Conservation (phyloP, 106 monocot genomes). For the Dactylorhiza incarnata region DNA sequence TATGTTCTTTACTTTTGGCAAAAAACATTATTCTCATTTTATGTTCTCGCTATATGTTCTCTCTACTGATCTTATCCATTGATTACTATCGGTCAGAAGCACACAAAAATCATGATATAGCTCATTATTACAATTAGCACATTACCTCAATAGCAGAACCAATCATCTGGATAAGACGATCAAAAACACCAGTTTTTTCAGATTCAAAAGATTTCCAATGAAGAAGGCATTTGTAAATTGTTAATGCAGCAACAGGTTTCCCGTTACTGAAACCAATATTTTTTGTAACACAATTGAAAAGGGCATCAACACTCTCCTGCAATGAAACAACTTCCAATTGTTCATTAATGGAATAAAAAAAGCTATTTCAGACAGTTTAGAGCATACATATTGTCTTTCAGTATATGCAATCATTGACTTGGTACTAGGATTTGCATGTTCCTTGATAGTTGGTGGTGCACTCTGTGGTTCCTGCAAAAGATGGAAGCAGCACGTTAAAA, state of each 20-base stretch:
- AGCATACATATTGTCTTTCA: constrained; percentile 79
- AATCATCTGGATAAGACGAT: constrained; percentile 88
- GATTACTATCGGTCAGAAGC: too few relatives aligned
- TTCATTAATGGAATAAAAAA: background rate
- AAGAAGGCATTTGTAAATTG: constrained; percentile 91
- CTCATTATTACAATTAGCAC: background rate
- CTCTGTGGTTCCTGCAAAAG: constrained; percentile 53
- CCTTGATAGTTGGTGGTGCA: constrained; percentile 49
- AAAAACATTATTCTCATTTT: too few relatives aligned
- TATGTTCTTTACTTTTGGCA: too few relatives aligned
- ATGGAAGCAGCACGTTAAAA: background rate
- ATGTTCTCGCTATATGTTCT: too few relatives aligned
- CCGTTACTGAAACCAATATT: constrained; percentile 74
- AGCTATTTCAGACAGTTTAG: background rate
- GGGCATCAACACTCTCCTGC: constrained; percentile 80
- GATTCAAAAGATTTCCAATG: constrained; percentile 97
- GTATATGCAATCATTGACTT: constrained; percentile 48
- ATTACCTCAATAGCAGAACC: constrained; percentile 88
- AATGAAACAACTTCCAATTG: constrained; percentile 7
- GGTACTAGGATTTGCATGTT: constrained; percentile 43
- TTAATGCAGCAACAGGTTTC: constrained; percentile 86
- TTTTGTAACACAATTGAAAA: constrained; percentile 64
- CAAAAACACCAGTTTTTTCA: constrained; percentile 90
- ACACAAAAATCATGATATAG: background rate
- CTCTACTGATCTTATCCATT: too few relatives aligned